These are phyloP conservation scores for Leccinum subtestaceum DNA, from an alignment of 768 basidiomycete genomes.

Conservation along the genomic window DNA sequence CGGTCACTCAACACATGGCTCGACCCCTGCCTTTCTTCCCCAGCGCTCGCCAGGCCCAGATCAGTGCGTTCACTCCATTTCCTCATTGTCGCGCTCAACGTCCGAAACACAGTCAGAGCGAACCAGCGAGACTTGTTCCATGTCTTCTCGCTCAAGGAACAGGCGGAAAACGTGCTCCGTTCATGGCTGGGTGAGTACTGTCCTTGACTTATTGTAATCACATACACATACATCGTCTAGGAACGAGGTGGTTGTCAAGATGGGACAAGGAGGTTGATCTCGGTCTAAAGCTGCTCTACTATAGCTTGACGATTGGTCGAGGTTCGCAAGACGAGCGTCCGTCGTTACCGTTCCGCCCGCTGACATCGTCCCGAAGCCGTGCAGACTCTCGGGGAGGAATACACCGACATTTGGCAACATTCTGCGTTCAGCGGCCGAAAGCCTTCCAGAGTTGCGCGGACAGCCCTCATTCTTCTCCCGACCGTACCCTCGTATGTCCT, in stretches of 20 bases:
- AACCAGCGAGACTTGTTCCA: conserved; percentile 83
- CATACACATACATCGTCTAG: conserved; percentile 37
- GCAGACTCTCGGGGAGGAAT: conserved; percentile 89
- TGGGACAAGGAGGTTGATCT: conserved; percentile 84
- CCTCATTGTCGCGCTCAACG: conserved; percentile 5
- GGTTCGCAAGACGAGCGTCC: conserved; percentile 42
- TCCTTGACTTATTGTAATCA: background rate
- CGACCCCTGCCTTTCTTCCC: conserved; percentile 54
- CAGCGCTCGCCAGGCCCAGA: conserved; percentile 79
- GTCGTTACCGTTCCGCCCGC: background rate
- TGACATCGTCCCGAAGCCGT: conserved; percentile 44
- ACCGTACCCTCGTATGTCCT: conserved; percentile 63
- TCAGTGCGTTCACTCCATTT: conserved; percentile 52
- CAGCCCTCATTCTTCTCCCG: conserved; percentile 61
- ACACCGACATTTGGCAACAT: conserved; percentile 80
- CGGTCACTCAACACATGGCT: conserved; percentile 6
- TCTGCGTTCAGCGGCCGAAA: conserved; percentile 39
- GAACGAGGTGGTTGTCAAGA: conserved; percentile 73
- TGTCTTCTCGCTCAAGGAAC: conserved; percentile 69
- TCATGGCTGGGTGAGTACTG: conserved; percentile 66
- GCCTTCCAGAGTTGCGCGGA: conserved; percentile 46
- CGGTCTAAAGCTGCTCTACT: conserved; percentile 64
- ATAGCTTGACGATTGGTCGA: conserved; percentile 69
- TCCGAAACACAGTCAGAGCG: conserved; percentile 60
- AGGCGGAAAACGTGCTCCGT: conserved; percentile 69